Percentiles rank a stretch among this genome's conserved stretches.
phyloP scores from a whole-genome alignment of 2,329 filamentous ascomycete genomes.

The Malbranchea zuffiana region DNA sequence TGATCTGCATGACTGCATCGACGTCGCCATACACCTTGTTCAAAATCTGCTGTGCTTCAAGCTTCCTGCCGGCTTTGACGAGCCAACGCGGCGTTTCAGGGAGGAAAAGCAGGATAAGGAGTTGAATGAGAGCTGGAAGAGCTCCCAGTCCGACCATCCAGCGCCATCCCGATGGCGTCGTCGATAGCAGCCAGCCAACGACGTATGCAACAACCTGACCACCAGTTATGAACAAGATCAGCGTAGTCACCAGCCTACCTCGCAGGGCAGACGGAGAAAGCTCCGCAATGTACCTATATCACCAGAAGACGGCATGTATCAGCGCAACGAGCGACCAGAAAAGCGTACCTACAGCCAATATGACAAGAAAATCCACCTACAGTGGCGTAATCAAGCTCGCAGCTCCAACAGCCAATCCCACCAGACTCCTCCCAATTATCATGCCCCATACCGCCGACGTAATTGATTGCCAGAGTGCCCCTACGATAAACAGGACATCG shows the following conservation, averaged over 20 bases:
- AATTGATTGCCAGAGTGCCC: constrained; percentile 34
- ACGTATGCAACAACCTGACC: constrained; percentile 86
- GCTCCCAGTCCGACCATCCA: constrained; percentile 87
- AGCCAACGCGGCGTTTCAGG: constrained; percentile 87
- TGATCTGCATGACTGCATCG: constrained; percentile 37
- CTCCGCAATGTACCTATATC: constrained; percentile 63
- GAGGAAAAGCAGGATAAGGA: constrained; percentile 56
- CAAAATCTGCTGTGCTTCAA: constrained; percentile 55
- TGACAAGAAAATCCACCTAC: constrained; percentile 24
- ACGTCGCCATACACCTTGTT: constrained; percentile 49
- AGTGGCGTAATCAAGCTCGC: constrained; percentile 70
- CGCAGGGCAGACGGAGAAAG: constrained; percentile 64
- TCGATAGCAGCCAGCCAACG: constrained; percentile 62
- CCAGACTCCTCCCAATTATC: constrained; percentile 37
- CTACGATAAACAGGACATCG: constrained; percentile 36
- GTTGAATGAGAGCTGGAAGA: constrained; percentile 62
- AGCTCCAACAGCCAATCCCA: constrained; percentile 38
- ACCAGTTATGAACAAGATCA: constrained; percentile 71
- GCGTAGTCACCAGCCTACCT: constrained; percentile 70
- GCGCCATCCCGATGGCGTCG: constrained; percentile 59
- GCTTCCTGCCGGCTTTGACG: constrained; percentile 54
- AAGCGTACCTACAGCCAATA: neutral
- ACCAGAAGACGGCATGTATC: neutral
- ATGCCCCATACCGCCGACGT: constrained; percentile 35
- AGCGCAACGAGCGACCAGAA: neutral